Conservation (phyloP, 331 rosid species). For the Cydonia oblonga region DNA sequence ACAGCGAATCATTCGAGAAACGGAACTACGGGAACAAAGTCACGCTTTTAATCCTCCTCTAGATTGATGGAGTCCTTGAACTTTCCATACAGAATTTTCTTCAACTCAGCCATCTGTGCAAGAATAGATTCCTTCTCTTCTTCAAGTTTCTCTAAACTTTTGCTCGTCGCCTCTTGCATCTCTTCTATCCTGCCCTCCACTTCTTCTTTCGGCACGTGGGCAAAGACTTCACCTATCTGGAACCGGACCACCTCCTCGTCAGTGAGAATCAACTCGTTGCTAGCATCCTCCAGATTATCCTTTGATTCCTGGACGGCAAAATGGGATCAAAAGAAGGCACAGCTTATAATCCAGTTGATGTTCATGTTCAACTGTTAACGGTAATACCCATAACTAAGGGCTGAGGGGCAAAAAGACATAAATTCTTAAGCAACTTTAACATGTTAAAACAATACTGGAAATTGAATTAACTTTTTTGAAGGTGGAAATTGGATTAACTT, state of each 20-base stretch:
- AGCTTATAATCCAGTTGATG: background rate
- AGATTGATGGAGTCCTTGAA: slow-evolving; percentile 92
- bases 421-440: background rate
- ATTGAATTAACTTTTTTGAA: too few relatives aligned
- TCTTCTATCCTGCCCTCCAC: slow-evolving; percentile 69
- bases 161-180: slow-evolving; percentile 54
- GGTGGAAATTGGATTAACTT: too few relatives aligned
- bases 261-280: slow-evolving; percentile 73
- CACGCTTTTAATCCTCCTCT: slow-evolving; percentile 51
- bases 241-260: slow-evolving; percentile 75
- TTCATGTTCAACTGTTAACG: background rate
- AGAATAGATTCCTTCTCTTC: slow-evolving; percentile 57
- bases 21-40: background rate
- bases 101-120: slow-evolving; percentile 67
- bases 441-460: background rate
- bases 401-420: background rate
- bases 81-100: slow-evolving; percentile 66
- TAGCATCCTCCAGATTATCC: slow-evolving; percentile 77
- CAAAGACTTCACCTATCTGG: slow-evolving; percentile 82
- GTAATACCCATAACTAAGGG: background rate
- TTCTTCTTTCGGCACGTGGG: slow-evolving; percentile 74
- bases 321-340: background rate
- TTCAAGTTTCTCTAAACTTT: slow-evolving; percentile 56
- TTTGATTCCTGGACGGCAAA: slow-evolving; percentile 40
- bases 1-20: background rate